These are phyloP conservation scores for Pleurotus sapidus DNA, from an alignment of 768 basidiomycete species.

Conservation along the genomic window DNA sequence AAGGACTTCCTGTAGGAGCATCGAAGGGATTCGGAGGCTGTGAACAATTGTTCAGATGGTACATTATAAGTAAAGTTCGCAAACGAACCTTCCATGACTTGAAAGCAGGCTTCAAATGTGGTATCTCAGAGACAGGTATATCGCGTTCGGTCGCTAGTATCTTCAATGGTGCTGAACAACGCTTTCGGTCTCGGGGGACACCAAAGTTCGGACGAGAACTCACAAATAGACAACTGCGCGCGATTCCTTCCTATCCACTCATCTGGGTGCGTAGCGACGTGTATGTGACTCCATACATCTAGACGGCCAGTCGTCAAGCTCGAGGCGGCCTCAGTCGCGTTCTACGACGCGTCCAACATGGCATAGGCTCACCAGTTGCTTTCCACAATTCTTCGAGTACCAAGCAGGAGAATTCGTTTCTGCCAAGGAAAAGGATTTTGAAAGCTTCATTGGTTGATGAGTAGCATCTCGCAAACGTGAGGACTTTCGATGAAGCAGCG, in stretches of 20 bases:
- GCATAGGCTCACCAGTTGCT: constrained; percentile 49
- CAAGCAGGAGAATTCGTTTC: constrained; percentile 82
- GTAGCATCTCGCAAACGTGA: background rate
- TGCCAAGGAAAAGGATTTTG: constrained; percentile 84
- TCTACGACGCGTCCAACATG: constrained; percentile 8
- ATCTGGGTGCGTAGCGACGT: constrained; percentile 74
- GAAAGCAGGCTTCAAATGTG: constrained; percentile 56
- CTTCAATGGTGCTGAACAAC: constrained; percentile 65
- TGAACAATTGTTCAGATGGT: background rate
- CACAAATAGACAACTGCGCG: constrained; percentile 55
- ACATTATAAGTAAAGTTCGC: background rate
- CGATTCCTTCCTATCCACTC: constrained; percentile 59
- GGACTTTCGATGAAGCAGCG: too few relatives aligned
- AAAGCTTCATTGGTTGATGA: constrained; percentile 28
- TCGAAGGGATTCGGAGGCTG: constrained; percentile 31
- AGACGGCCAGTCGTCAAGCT: constrained; percentile 9
- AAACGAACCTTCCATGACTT: constrained; percentile 59
- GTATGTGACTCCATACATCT: constrained; percentile 78
- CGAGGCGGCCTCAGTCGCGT: background rate
- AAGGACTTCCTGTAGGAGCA: constrained; percentile 17
- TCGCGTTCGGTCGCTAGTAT: constrained; percentile 47
- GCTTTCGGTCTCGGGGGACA: constrained; percentile 1
- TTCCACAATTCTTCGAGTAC: constrained; percentile 63
- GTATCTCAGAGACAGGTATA: constrained; percentile 60
- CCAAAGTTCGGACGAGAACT: constrained; percentile 16